Conservation (phyloP, 768 basidiomycete genomes). For the Russula sp. region DNA sequence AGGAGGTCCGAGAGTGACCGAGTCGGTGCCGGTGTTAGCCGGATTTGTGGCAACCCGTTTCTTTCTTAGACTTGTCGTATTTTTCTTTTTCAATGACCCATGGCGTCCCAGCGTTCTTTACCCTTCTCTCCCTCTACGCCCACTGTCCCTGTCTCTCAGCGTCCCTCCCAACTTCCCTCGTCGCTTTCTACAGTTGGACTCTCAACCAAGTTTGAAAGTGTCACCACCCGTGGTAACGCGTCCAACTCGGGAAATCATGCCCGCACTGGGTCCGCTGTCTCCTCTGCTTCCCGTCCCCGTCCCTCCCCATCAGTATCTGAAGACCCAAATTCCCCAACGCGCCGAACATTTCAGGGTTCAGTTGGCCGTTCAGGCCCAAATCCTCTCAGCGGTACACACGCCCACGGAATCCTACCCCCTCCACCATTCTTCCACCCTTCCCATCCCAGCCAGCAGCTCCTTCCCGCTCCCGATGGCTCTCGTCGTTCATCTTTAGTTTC, state of each 20-base stretch:
- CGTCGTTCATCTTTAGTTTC: constrained; percentile 37
- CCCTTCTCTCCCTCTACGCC: constrained; percentile 30
- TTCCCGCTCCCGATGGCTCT: constrained; percentile 39
- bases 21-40: constrained; percentile 21
- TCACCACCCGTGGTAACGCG: constrained; percentile 11
- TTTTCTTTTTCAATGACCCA: constrained; percentile 1
- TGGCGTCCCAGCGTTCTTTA: constrained; percentile 32
- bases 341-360: constrained; percentile 12
- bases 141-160: constrained; percentile 23
- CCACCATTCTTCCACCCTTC: constrained; percentile 76
- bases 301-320: neutral
- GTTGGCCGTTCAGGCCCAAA: constrained; percentile 11
- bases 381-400: constrained; percentile 46
- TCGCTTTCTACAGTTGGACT: constrained; percentile 28
- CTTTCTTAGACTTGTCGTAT: neutral
- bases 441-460: constrained; percentile 51
- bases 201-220: constrained; percentile 27
- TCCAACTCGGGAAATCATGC: constrained; percentile 14
- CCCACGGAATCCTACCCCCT: constrained; percentile 72
- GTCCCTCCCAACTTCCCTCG: constrained; percentile 30
- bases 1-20: no score
- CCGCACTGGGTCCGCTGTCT: constrained; percentile 26
- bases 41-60: neutral
- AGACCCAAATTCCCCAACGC: constrained; percentile 27
- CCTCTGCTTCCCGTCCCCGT: constrained; percentile 25